Conservation (phyloP, 2,329 filamentous ascomycete species). For the Xylariaceae sp. region DNA sequence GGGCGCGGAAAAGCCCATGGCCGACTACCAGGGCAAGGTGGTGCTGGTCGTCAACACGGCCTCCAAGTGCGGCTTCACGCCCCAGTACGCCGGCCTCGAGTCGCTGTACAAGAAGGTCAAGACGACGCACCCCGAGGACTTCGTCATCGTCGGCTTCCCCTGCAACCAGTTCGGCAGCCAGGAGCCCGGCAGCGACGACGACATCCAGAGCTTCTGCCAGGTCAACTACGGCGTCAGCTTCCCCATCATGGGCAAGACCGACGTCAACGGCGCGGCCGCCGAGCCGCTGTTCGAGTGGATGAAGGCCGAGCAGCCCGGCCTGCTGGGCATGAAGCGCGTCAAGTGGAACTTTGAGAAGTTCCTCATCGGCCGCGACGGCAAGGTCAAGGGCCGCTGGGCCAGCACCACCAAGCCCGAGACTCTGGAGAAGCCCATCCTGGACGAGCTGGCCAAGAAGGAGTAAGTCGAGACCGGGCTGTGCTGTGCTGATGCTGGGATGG, state of each 20-base stretch:
- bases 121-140: conserved; percentile 62
- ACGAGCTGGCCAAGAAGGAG: conserved; percentile 57
- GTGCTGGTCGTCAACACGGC: conserved; percentile 96
- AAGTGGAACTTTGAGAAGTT: conserved; percentile 99
- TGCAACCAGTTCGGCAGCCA: conserved; percentile 96
- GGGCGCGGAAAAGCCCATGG: conserved; percentile 63
- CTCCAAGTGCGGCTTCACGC: conserved; percentile 97
- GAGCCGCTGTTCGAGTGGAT: conserved; percentile 74
- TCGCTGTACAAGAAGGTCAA: conserved; percentile 76
- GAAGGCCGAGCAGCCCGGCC: conserved; percentile 65
- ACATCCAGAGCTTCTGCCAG: conserved; percentile 81
- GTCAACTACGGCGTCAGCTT: conserved; percentile 92
- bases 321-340: conserved; percentile 81
- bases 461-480: conserved; percentile 17
- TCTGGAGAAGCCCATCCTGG: conserved; percentile 67
- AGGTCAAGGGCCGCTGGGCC: conserved; percentile 80
- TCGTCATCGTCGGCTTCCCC: conserved; percentile 88
- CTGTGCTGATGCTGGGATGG: conserved; percentile 5
- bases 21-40: conserved; percentile 79
- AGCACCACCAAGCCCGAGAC: conserved; percentile 79
- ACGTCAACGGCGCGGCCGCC: conserved; percentile 83
- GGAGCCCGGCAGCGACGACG: conserved; percentile 76
- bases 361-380: conserved; percentile 75
- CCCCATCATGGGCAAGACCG: conserved; percentile 83
- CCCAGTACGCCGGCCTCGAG: conserved; percentile 87